phyloP scores from a whole-genome alignment of 345 rosid genomes.

The Hibiscus trionum region DNA sequence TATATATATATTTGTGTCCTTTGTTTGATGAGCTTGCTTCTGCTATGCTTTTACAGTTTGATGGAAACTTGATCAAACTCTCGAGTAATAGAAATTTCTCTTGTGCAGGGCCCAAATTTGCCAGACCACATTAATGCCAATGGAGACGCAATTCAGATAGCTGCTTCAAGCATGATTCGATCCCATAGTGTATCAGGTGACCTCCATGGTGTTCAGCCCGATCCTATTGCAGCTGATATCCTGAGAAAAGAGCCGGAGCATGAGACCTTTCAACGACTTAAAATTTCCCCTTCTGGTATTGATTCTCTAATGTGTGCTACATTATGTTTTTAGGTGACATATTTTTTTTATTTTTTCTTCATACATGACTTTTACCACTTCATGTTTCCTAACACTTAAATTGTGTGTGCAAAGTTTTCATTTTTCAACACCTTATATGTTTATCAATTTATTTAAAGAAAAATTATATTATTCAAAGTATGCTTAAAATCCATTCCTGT shows the following conservation, averaged over 20 bases:
- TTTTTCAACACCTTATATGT: not conserved
- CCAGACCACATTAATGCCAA: slow-evolving; percentile 42
- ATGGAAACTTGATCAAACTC: slow-evolving; percentile 7
- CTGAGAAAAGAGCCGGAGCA: slow-evolving; percentile 98
- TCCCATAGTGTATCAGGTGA: slow-evolving; percentile 95
- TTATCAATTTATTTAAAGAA: not conserved
- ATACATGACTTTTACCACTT: not conserved
- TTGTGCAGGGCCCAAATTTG: slow-evolving; percentile 33
- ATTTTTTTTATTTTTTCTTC: not conserved
- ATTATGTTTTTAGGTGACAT: not conserved
- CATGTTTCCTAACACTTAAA: not conserved
- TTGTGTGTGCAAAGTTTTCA: not conserved
- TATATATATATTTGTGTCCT: not conserved
- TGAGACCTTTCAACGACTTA: slow-evolving; percentile 83
- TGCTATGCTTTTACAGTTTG: not conserved
- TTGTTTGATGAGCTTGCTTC: not conserved
- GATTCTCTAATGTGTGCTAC: not conserved
- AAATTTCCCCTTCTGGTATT: slow-evolving; percentile 61
- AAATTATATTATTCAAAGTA: not conserved
- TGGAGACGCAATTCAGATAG: slow-evolving; percentile 49
- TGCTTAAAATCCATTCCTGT: not conserved
- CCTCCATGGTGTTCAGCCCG: slow-evolving; percentile 98
- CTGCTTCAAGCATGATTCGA: slow-evolving; percentile 78
- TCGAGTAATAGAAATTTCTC: not conserved
- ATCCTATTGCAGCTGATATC: slow-evolving; percentile 98